These are phyloP conservation scores for Alloteropsis semialata DNA, from an alignment of 176 grass and related monocot genomes.

Conservation along the genomic window DNA sequence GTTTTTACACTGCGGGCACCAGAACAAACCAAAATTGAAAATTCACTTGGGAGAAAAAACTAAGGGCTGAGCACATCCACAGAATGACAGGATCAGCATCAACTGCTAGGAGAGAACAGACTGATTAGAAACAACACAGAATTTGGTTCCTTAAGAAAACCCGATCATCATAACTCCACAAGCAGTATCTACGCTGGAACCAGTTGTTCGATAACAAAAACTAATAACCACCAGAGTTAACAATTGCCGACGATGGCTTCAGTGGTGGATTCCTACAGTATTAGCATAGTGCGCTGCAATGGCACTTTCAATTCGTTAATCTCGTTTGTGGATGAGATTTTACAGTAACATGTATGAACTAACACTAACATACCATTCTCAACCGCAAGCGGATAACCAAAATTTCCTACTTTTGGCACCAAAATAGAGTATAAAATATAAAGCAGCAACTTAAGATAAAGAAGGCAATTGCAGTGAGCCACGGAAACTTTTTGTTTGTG, in stretches of 20 bases:
- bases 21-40: not conserved
- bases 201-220: not conserved
- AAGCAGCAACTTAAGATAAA: slow-evolving; percentile 6
- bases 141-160: too few relatives aligned
- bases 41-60: not conserved
- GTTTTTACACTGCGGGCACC: not conserved
- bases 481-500: slow-evolving; percentile 21
- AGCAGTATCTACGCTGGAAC: not conserved
- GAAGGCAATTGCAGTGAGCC: slow-evolving; percentile 24
- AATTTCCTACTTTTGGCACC: slow-evolving; percentile 34
- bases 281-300: not conserved
- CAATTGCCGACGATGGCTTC: slow-evolving; percentile 26
- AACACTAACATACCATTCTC: slow-evolving; percentile 3
- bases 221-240: not conserved
- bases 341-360: not conserved
- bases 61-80: not conserved
- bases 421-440: slow-evolving; percentile 33
- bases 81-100: not conserved
- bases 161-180: too few relatives aligned
- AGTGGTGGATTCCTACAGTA: not conserved
- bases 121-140: not conserved
- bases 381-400: slow-evolving; percentile 29
- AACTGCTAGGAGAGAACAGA: not conserved
- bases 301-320: not conserved
- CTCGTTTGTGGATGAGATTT: not conserved